Conservation (phyloP, 2,329 filamentous ascomycete genomes). For the Diplodia scrobiculata region DNA sequence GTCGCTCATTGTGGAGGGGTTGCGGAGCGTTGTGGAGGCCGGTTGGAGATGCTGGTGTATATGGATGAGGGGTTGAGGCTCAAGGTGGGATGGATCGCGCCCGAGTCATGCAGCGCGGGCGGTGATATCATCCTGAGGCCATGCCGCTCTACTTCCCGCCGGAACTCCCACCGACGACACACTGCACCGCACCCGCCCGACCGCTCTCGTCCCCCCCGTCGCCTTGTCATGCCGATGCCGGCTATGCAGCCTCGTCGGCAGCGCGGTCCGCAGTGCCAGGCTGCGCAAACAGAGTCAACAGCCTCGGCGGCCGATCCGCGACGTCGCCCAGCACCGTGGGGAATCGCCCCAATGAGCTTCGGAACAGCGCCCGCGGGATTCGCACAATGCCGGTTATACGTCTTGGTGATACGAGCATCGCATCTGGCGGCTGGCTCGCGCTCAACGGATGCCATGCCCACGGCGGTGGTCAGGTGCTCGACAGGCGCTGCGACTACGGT, state of each 20-base stretch:
- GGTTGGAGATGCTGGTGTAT: neutral
- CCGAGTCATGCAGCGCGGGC: constrained; percentile 8
- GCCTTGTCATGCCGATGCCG: neutral
- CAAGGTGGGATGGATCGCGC: neutral
- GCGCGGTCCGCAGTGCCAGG: neutral
- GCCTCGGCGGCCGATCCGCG: neutral
- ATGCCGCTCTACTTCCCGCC: neutral
- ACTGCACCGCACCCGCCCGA: neutral
- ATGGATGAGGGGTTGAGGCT: constrained; percentile 16
- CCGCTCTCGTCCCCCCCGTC: neutral
- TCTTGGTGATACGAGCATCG: too few relatives aligned
- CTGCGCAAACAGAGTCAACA: neutral
- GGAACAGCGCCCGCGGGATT: too few relatives aligned
- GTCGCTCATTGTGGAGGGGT: constrained; percentile 6
- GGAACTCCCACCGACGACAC: constrained; percentile 8
- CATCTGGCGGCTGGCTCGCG: too few relatives aligned
- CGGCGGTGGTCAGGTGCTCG: constrained; percentile 11
- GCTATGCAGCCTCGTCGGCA: neutral
- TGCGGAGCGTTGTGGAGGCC: neutral
- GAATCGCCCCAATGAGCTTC: too few relatives aligned
- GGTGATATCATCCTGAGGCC: constrained; percentile 17
- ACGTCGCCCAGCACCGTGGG: too few relatives aligned
- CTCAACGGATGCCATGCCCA: too few relatives aligned
- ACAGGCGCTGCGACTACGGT: neutral
- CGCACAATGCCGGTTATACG: too few relatives aligned